Evolutionary conservation across 129 eudicot genomes (phyloP).

Genomic region (Silybum marianum): DNA sequence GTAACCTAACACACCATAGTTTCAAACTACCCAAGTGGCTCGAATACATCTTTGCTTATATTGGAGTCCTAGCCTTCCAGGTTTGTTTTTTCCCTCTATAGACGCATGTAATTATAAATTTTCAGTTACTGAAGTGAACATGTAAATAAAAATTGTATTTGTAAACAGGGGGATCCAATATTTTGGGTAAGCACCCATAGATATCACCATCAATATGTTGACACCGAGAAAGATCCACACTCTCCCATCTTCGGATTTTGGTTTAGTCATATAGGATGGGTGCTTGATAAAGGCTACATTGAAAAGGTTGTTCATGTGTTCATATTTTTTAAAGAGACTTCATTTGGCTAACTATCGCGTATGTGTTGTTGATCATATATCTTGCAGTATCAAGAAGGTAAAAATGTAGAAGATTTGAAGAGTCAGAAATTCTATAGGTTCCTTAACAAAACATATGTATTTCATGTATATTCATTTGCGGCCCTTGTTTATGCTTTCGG

Average conservation of each 20-base stretch:
- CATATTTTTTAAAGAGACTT: neutral
- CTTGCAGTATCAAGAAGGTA: neutral
- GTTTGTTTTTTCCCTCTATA: neutral
- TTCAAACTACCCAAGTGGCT: constrained; percentile 13
- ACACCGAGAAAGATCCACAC: too few relatives aligned
- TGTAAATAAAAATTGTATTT: too few relatives aligned
- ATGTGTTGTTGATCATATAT: neutral
- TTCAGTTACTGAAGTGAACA: too few relatives aligned
- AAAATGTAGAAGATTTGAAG: neutral
- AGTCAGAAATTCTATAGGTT: constrained; percentile 5
- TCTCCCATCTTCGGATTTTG: too few relatives aligned
- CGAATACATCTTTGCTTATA: constrained; percentile 29
- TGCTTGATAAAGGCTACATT: too few relatives aligned
- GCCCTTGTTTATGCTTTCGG: constrained; percentile 8
- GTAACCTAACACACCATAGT: neutral
- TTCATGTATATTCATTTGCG: neutral
- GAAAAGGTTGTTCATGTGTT: too few relatives aligned
- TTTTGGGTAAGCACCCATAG: too few relatives aligned
- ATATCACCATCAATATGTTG: too few relatives aligned
- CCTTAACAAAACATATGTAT: neutral
- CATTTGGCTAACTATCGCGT: neutral
- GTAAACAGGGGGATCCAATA: too few relatives aligned
- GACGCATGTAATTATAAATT: too few relatives aligned
- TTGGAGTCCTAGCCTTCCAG: constrained; percentile 19
- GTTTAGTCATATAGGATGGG: too few relatives aligned